phyloP scores from a whole-genome alignment of 768 basidiomycete genomes.

The Mycena albidolilacea region DNA sequence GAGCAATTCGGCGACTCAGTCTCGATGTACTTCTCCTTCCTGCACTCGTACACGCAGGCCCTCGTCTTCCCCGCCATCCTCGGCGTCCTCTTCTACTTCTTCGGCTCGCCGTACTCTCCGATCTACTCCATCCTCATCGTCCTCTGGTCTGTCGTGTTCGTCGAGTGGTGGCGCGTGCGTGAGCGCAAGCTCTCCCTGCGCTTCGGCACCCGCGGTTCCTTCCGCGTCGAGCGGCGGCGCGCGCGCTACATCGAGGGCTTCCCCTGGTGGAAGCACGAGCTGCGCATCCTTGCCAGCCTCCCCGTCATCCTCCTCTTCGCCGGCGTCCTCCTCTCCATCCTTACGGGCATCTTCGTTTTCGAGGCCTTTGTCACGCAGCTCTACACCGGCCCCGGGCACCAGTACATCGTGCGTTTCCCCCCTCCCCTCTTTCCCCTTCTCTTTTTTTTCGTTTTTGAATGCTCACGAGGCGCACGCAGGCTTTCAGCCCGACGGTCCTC shows the following conservation, averaged over 20 bases:
- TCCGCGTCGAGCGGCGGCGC: slow-evolving; percentile 81
- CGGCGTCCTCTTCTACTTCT: slow-evolving; percentile 79
- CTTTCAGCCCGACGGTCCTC: slow-evolving; percentile 86
- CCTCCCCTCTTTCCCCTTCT: not conserved
- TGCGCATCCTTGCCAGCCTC: slow-evolving; percentile 75
- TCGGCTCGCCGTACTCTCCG: slow-evolving; percentile 81
- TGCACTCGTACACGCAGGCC: slow-evolving; percentile 86
- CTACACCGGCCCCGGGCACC: slow-evolving; percentile 89
- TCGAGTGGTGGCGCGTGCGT: slow-evolving; percentile 93
- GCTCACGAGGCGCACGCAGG: slow-evolving; percentile 54
- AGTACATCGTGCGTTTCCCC: slow-evolving; percentile 73
- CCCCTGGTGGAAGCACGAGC: slow-evolving; percentile 83
- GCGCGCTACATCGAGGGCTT: slow-evolving; percentile 69
- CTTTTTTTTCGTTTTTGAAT: slow-evolving; percentile 1
- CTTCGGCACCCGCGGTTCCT: slow-evolving; percentile 86
- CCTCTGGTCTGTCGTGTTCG: slow-evolving; percentile 89
- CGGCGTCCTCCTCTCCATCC: slow-evolving; percentile 73
- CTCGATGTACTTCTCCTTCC: slow-evolving; percentile 92
- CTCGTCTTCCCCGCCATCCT: slow-evolving; percentile 83
- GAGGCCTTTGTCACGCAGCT: slow-evolving; percentile 93
- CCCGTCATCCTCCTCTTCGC: slow-evolving; percentile 86
- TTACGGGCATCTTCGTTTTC: slow-evolving; percentile 89
- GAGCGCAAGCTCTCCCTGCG: slow-evolving; percentile 87
- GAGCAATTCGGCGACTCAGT: slow-evolving; percentile 89
- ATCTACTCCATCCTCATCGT: slow-evolving; percentile 82